Evolutionary conservation across 1,284 basidiomycete species (phyloP).

Genomic region (Ganoderma resinaceum): DNA sequence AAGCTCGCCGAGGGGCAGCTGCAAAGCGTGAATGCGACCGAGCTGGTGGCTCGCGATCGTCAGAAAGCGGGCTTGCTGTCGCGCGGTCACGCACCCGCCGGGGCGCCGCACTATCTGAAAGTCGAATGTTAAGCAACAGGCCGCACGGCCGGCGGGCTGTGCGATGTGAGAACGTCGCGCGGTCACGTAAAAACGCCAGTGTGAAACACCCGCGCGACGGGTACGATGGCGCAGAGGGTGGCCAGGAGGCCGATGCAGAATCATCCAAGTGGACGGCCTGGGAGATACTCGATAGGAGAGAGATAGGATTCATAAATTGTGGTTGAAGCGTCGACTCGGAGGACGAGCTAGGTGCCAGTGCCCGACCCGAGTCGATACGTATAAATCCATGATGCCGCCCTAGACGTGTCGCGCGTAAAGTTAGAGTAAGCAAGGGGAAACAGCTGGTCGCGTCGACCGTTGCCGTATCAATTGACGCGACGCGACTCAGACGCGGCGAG

Average conservation of each 20-base stretch:
- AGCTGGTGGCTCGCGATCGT: neutral
- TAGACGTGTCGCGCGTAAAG: neutral
- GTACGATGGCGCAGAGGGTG: neutral
- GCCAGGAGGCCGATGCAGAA: neutral
- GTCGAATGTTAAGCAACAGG: neutral
- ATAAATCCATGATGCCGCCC: neutral
- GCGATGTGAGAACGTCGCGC: neutral
- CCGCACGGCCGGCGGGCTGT: neutral
- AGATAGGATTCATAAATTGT: slow-evolving; percentile 23
- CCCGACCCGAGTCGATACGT: slow-evolving; percentile 15
- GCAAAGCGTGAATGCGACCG: neutral
- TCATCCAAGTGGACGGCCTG: neutral
- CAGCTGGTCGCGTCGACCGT: neutral
- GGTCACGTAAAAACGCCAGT: neutral
- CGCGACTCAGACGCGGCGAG: neutral
- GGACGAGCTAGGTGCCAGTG: slow-evolving; percentile 17
- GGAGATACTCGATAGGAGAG: slow-evolving; percentile 19
- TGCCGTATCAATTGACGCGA: neutral
- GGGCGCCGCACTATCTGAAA: neutral
- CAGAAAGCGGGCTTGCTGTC: neutral
- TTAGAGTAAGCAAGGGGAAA: neutral
- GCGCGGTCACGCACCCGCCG: neutral
- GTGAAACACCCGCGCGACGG: neutral
- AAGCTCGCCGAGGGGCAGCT: neutral
- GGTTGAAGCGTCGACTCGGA: neutral